These are phyloP conservation scores for Cylindrotheca closterium DNA, from an alignment of 108 stramenopile genomes.

Conservation along the genomic window DNA sequence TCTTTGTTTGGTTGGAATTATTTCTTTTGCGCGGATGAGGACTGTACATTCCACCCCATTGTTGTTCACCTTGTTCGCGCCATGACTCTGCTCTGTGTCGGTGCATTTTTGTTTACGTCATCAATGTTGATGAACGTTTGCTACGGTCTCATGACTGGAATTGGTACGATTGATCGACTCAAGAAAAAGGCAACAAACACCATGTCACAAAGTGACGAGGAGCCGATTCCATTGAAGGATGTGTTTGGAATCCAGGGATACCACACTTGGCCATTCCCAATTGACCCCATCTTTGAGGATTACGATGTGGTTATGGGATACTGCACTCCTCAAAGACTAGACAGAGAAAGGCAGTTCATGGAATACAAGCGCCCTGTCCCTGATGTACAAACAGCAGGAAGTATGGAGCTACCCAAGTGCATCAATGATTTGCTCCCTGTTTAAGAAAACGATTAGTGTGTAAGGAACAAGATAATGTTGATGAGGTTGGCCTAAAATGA, in stretches of 20 bases:
- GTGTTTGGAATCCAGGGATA: conserved; percentile 86
- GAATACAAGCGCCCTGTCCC: conserved; percentile 44
- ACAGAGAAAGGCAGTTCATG: conserved; percentile 66
- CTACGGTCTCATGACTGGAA: conserved; percentile 86
- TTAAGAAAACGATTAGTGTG: too few species aligned
- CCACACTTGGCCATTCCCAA: conserved; percentile 78
- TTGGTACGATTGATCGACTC: conserved; percentile 88
- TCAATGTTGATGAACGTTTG: conserved; percentile 89
- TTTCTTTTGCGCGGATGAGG: conserved; percentile 65
- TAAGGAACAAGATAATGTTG: too few species aligned
- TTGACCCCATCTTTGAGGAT: conserved; percentile 89
- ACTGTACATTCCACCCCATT: conserved; percentile 66
- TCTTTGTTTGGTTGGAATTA: conserved; percentile 80
- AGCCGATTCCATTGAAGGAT: conserved; percentile 83
- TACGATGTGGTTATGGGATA: conserved; percentile 82
- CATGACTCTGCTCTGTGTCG: conserved; percentile 68
- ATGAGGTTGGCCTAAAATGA: too few species aligned
- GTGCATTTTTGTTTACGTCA: conserved; percentile 71
- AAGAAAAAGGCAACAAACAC: conserved; percentile 88
- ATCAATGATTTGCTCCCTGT: conserved; percentile 55
- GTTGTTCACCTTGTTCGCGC: conserved; percentile 72
- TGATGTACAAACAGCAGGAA: conserved; percentile 23
- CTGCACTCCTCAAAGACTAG: conserved; percentile 70
- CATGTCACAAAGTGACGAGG: conserved; percentile 78
- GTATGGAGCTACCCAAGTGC: conserved; percentile 48